Evolutionary conservation across 2,329 filamentous ascomycete genomes (phyloP).

Genomic region (Pseudocercospora pini-densiflorae): DNA sequence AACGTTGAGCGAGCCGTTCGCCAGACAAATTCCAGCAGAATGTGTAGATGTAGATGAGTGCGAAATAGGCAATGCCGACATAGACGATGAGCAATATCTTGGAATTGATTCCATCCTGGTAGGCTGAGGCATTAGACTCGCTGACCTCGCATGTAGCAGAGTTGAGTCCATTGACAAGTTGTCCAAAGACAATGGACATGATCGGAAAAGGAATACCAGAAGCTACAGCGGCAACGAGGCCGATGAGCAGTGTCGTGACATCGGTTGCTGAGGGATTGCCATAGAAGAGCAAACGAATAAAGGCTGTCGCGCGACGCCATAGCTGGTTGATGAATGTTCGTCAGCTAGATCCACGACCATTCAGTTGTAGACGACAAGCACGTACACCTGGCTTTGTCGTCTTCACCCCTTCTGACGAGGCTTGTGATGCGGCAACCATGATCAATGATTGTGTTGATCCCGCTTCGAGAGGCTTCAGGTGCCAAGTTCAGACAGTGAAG

Average conservation of each 20-base stretch:
- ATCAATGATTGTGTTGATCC: background rate
- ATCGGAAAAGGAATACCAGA: slow-evolving; percentile 68
- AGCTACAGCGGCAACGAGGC: slow-evolving; percentile 44
- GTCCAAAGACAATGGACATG: slow-evolving; percentile 67
- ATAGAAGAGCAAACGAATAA: slow-evolving; percentile 22
- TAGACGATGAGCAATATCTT: slow-evolving; percentile 67
- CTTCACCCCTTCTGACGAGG: background rate
- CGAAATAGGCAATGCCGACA: slow-evolving; percentile 62
- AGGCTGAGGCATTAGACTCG: slow-evolving; percentile 33
- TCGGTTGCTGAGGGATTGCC: slow-evolving; percentile 20
- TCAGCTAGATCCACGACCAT: slow-evolving; percentile 10
- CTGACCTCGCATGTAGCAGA: slow-evolving; percentile 56
- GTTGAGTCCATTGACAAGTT: slow-evolving; percentile 67
- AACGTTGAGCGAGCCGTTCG: slow-evolving; percentile 65
- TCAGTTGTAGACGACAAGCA: background rate
- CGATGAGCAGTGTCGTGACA: slow-evolving; percentile 20
- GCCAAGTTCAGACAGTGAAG: background rate
- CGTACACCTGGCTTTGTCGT: background rate
- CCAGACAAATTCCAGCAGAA: slow-evolving; percentile 68
- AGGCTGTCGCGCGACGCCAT: slow-evolving; percentile 17
- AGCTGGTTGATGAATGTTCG: slow-evolving; percentile 14
- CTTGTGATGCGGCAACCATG: background rate
- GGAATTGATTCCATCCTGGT: slow-evolving; percentile 55
- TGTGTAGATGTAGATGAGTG: slow-evolving; percentile 64
- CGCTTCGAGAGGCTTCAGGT: background rate